Conservation (phyloP, 1,284 basidiomycete species). For the Microbotryum intermedium region DNA sequence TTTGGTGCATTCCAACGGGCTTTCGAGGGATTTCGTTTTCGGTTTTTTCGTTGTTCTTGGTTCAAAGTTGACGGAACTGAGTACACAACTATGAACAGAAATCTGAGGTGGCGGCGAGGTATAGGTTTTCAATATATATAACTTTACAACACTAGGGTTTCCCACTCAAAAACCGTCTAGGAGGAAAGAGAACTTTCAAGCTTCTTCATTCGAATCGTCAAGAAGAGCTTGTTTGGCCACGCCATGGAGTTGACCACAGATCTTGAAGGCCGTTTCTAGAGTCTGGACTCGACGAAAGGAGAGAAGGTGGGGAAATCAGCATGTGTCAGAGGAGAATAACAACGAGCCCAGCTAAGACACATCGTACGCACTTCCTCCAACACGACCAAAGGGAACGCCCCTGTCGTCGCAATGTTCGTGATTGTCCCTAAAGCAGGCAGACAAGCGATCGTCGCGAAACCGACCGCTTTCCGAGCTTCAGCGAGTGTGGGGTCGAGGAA, state of each 20-base stretch:
- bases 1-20: too few relatives aligned
- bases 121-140: too few relatives aligned
- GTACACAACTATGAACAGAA: too few relatives aligned
- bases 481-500: slow-evolving; percentile 69
- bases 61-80: too few relatives aligned
- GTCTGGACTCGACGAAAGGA: slow-evolving; percentile 43
- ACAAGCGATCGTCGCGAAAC: slow-evolving; percentile 62
- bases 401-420: slow-evolving; percentile 72
- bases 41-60: too few relatives aligned
- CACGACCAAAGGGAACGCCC: slow-evolving; percentile 50
- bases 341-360: background rate
- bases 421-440: slow-evolving; percentile 85
- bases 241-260: slow-evolving; percentile 62
- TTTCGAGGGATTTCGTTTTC: too few relatives aligned
- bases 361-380: slow-evolving; percentile 49
- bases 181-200: too few relatives aligned
- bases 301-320: too few relatives aligned
- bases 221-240: slow-evolving; percentile 55
- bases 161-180: too few relatives aligned
- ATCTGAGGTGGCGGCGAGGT: too few relatives aligned
- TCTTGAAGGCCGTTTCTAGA: slow-evolving; percentile 56
- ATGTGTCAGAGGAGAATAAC: background rate
- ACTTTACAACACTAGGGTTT: too few relatives aligned
- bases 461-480: slow-evolving; percentile 52
- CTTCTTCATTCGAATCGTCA: too few relatives aligned